Evolutionary conservation across 163 green algal species (phyloP), one percentile per base, ranked within the genome.

Genomic region (Picocystis sp.): DNA sequence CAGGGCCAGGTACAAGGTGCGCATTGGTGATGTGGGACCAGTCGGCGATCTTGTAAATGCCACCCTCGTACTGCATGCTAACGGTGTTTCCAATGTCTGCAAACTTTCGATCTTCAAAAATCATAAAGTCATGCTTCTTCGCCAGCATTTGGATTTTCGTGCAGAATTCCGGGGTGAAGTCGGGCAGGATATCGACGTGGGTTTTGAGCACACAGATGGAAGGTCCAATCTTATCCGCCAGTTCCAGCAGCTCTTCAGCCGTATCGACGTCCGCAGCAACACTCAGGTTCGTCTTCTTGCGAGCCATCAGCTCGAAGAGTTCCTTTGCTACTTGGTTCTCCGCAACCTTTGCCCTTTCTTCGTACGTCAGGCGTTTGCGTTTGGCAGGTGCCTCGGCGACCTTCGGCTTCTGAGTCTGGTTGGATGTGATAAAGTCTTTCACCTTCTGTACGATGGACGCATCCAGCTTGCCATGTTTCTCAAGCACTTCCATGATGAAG

Each of bases 51-150:
- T 84, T 84, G 76, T 97, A 94, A 45, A 99, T 81, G 58, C 90
- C 90, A 22, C 78, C 72, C 12, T 19, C 47, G 52, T 74, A 74
- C 73, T 98, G 89, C 43, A 69, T 74, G 15, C 90, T 83, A 43
- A 97, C 89, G 0, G 90, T 99, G 81, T 97, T 97, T 61, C 90
- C 90, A 53, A 99, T 99, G 74, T 99, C 90, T 0, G 90, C 90
- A 78, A 97, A 99, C 73, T 99, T 99, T 58, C 90, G 79, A 71
- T 99, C 90, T 75, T 99, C 90, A 63, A 99, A 99, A 42, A 99
- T 93, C 42, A 99, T 53, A 64, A 99, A 99, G 63, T 97, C 72
- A 62, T 97, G 90, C 68, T 91, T 84, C 1, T 82, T 67, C 3
- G 90, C 88, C 10, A 97, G 57, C 22, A 68, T 64, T 53, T 77